Evolutionary conservation across 1,284 basidiomycete species (phyloP), one percentile per base, ranked within the genome.

Genomic region (Meira nashicola): DNA sequence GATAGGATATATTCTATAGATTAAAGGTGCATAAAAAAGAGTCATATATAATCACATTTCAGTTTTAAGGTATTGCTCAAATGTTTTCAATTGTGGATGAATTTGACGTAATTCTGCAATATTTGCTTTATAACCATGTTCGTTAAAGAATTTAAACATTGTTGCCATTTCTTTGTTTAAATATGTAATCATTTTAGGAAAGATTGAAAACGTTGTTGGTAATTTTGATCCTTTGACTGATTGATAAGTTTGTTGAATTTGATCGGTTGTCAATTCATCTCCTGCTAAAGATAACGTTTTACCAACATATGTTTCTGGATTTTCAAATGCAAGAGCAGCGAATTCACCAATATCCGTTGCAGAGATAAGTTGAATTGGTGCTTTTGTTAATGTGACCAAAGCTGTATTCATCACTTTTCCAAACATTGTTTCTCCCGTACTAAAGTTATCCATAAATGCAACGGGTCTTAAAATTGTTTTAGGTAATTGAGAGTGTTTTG

Each of bases 131-230:
- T 38, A 53, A 4, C 50, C 50, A 38, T 28, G 17, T 4, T 43
- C 41, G 23, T 53, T 53, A 25, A 53, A 53, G 50, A 53, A 53
- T 38, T 19, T 19, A 15, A 53, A 53, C 50, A 53, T 53, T 39
- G 28, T 5, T 2, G 4, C 11, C 38, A 53, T 39, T 7, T 53
- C 50, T 33, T 53, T 53, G 50, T 33, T 33, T 12, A 53, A 5
- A 5, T 3, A 33, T 12, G 28, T 17, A 5, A 53, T 33, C 12
- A 23, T 5, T 39, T 39, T 38, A 8, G 21, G 21, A 14, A 53
- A 41, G 39, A 39, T 37, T 23, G 17, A 14, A 25, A 23, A 53
- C 7, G 38, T 53, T 19, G 28, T 53, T 19, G 50, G 50, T 33
- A 53, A 19, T 33, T 37, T 15, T 39, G 15, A 14, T 23, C 50